Conservation (phyloP, 768 basidiomycete species). For the Lyophyllum atratum region DNA sequence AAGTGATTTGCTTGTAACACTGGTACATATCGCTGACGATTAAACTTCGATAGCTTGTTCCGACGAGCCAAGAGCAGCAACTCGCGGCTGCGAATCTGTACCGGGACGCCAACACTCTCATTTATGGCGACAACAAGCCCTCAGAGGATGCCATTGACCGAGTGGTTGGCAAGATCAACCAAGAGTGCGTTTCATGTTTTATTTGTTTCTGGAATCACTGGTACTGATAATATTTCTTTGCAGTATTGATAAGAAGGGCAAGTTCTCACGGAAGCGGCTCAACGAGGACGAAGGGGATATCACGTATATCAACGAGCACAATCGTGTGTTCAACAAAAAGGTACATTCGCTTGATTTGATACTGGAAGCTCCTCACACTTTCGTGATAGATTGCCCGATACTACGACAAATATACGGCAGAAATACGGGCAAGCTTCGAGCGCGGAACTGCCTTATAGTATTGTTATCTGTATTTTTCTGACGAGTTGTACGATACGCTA, state of each 20-base stretch:
- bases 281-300: conserved; percentile 96
- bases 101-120: conserved; percentile 88
- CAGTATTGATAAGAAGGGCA: conserved; percentile 88
- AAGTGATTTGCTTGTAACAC: neutral
- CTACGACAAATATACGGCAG: conserved; percentile 95
- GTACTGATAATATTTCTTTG: conserved; percentile 6
- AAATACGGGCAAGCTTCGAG: conserved; percentile 97
- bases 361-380: neutral
- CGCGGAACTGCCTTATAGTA: conserved; percentile 85
- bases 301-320: conserved; percentile 99
- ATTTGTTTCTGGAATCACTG: neutral
- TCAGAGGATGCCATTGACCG: conserved; percentile 94
- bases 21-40: conserved; percentile 13
- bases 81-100: conserved; percentile 82
- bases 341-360: conserved; percentile 32
- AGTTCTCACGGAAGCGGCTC: conserved; percentile 83
- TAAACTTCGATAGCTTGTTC: conserved; percentile 53
- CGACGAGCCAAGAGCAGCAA: conserved; percentile 62
- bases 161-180: conserved; percentile 88
- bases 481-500: neutral
- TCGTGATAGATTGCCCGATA: conserved; percentile 79
- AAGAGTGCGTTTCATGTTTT: conserved; percentile 65
- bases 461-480: neutral
- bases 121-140: conserved; percentile 96
- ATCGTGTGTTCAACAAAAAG: conserved; percentile 98